A percentile compares a stretch with the other conserved stretches of the same genome.
These are phyloP conservation scores for Nicotiana attenuata DNA, from an alignment of 257 asterid species.

Conservation along the genomic window DNA sequence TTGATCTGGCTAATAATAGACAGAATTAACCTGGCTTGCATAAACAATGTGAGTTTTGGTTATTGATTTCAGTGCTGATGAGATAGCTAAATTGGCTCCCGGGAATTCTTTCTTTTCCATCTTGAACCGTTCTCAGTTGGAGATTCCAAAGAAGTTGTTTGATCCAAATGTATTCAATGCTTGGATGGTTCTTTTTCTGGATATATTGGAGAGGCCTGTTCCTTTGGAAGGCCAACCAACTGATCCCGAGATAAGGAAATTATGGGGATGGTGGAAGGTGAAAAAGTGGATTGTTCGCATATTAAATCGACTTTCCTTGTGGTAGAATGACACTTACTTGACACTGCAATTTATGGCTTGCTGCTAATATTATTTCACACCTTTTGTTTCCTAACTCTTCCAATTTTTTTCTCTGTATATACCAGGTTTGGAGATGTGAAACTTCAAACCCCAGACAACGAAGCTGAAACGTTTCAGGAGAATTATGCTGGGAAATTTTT, in stretches of 20 bases:
- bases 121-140: conserved; percentile 50
- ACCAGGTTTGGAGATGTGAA: conserved; percentile 87
- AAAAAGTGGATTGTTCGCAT: conserved; percentile 97
- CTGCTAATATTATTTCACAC: neutral
- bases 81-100: neutral
- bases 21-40: neutral
- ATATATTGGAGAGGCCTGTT: conserved; percentile 88
- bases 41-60: neutral
- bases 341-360: conserved; percentile 26
- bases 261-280: conserved; percentile 99
- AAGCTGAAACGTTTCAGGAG: conserved; percentile 94
- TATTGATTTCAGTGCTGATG: neutral
- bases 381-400: neutral
- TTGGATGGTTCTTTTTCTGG: conserved; percentile 92
- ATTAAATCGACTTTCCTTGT: conserved; percentile 62
- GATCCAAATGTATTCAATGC: conserved; percentile 87
- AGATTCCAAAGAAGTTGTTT: conserved; percentile 85
- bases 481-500: conserved; percentile 85
- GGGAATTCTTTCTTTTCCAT: neutral
- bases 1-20: neutral
- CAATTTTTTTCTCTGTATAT: neutral
- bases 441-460: conserved; percentile 89
- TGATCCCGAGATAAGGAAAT: conserved; percentile 83
- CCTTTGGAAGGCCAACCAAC: conserved; percentile 84
- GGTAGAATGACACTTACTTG: no score